Percentiles rank a stretch among this genome's conserved stretches.
Conservation (phyloP, 192 early-diverging fungal species). For the Backusella psychrophila region DNA sequence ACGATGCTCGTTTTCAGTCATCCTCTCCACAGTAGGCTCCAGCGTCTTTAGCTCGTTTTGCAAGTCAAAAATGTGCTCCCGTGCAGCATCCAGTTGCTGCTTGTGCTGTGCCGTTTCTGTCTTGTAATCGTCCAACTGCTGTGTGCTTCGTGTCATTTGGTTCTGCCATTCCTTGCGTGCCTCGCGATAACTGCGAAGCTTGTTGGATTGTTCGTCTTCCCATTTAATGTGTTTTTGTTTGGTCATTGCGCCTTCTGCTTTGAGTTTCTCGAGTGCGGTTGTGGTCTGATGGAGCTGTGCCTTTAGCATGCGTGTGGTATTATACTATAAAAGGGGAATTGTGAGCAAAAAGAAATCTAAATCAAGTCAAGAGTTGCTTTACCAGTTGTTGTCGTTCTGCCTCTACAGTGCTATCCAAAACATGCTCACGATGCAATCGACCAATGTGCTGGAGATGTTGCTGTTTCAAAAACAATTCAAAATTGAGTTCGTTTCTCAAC, state of each 20-base stretch:
- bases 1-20: slow-evolving; percentile 48
- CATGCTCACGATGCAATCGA: slow-evolving; percentile 52
- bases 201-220: slow-evolving; percentile 50
- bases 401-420: slow-evolving; percentile 52
- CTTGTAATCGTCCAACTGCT: slow-evolving; percentile 39
- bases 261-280: slow-evolving; percentile 43
- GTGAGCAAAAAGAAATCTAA: not conserved
- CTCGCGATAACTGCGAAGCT: slow-evolving; percentile 45
- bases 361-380: too few species aligned
- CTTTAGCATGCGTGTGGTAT: slow-evolving; percentile 45
- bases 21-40: slow-evolving; percentile 43
- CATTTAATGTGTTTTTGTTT: slow-evolving; percentile 55
- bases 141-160: slow-evolving; percentile 36
- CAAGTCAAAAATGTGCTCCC: slow-evolving; percentile 39
- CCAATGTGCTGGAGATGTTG: slow-evolving; percentile 62
- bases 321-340: slow-evolving; percentile 34
- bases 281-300: slow-evolving; percentile 44
- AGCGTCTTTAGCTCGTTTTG: slow-evolving; percentile 43
- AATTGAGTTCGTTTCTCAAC: slow-evolving; percentile 56
- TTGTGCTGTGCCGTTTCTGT: slow-evolving; percentile 28
- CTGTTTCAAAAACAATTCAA: slow-evolving; percentile 60
- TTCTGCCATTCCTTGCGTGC: slow-evolving; percentile 46
- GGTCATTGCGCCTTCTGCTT: slow-evolving; percentile 38
- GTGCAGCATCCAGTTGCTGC: slow-evolving; percentile 23
- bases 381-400: slow-evolving; percentile 49